Base-by-base conservation (phyloP, 2,329 filamentous ascomycete genomes). In the Drechslera avenae region DNA sequence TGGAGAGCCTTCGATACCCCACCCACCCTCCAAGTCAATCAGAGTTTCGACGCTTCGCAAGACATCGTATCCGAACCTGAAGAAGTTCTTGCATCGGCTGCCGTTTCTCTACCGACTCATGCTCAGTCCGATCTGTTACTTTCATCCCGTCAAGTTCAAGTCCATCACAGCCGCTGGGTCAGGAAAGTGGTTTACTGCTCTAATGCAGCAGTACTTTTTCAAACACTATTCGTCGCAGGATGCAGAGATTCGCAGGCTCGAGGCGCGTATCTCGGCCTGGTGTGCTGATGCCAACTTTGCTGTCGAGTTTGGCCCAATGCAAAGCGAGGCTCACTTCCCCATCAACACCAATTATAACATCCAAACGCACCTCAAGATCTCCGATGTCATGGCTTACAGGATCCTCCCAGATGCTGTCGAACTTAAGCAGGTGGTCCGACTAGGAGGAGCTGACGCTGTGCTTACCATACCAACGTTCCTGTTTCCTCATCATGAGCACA, bases 401-500 rank as follows among this genome's bases (percentile, higher is more conserved):
- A 75, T 76, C 3, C 64, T 78, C 1, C 75, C 75, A 5, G 66
- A 76, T 40, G 68, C 74, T 14, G 71, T 74, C 6, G 67, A 74
- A 7, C 67, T 81, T 8, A 75, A 75, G 21, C 77, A 81, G 58
- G 79, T 83, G 2, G 71, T 82, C 5, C 73, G 77, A 18, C 67
- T 83, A 0, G 79, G 77, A 16, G 81, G 81, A 5, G 78, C 79
- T 19, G 79, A 83, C 51, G 78, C 77, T 0, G 73, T 74, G 0
- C 74, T 83, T 40, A 70, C 71, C 3, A 71, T 83, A 8, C 81
- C 81, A 0, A 74, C 71, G 5, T 81, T 75, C 56, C 63, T 83
- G 1, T 71, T 83, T 5, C 81, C 81, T 5, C 81, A 81, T 55
- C 81, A 83, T 56, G 80, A 83, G 50, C 81, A 83, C 58, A 66